Base-by-base conservation (phyloP, 179 eudicot species). In the Corrigiola litoralis region DNA sequence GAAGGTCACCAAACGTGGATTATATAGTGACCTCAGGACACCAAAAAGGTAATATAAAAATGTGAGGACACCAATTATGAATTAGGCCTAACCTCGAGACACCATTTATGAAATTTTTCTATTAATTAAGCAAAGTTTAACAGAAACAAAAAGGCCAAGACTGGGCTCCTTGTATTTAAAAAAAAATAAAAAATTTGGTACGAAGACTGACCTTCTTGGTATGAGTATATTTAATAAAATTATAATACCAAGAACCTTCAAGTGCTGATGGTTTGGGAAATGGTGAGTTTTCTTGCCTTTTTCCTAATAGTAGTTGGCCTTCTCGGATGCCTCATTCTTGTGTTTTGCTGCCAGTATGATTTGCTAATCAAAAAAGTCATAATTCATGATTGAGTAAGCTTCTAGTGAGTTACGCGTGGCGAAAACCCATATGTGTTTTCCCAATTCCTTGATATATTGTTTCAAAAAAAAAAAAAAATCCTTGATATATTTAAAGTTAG, bases 361-460 rank as follows among this genome's bases (percentile, higher is more conserved):
- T 57, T 25, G 36, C 54, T 54, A 66, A 53, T 66, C 61, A 66
- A 5, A 21, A 47, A 20, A 47, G 50, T 53, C 60, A 67, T 33
- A 6, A 46, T 67, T 67, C 40, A 67, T 67, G 64, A 67, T 67
- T 67, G 48, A 58, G 47, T 28, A 33, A 67, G 13, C 63, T 42
- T 32, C 70, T 54, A n/a, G 31, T 54, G 37, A 54, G 31, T 53
- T 29, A 66, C 70, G 54, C 70, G 42, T 66, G 53, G 16, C 53
- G 31, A 7, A 29, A 28, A 28, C 0, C 27, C 27, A 27, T 55
- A 6, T 54, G 4, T 34, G 14, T 32, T 17, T 28, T 1, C 21
- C n/a, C n/a, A n/a, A n/a, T n/a, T n/a, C n/a, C n/a, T n/a, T n/a
- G n/a, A n/a, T n/a, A n/a, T n/a, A n/a, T 58, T 37, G 8, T 34